Evolutionary conservation across 1,139 yeast species (phyloP), one percentile per base, ranked within the genome.

Genomic region (Sugiyamaella novakii): DNA sequence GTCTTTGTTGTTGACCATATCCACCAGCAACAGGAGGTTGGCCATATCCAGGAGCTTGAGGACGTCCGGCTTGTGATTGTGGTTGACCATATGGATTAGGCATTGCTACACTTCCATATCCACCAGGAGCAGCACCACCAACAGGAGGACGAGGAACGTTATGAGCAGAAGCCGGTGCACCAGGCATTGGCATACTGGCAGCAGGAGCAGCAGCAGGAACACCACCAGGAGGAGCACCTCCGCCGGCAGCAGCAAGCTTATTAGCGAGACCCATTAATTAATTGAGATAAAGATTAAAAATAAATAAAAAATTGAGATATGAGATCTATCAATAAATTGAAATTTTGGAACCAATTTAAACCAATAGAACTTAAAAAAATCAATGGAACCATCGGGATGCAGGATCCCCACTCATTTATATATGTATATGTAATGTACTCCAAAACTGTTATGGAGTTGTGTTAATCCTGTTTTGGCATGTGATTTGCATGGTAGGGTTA

Each of bases 191-290:
- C n/a, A 22, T 31, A 12, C 17, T 21, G 38, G 31, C 44, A 36
- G 34, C 14, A n/a, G 34, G 43, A 8, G 46, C 35, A 10, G 52
- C 33, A 38, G 52, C 56, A 18, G 38, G 36, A 10, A 43, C 39
- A 33, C 46, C 57, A 31, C 50, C 53, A 12, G 45, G 25, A 14
- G 30, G 25, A 22, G 30, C 25, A 27, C 28, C 39, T 14, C 25
- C 48, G 8, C 44, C 52, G 30, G 58, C 33, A 22, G 60, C 55
- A 11, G 57, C 58, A 18, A 59, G 50, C 51, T 59, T 59, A 50
- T 57, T 59, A 12, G 63, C 75, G 68, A 27, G 56, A 58, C 37
- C 56, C 71, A 42, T 55, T 29, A 11, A 22, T 14, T 18, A 17
- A 12, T 22, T 2, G 31, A 21, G 3, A 37, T 4, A n/a, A 34